Percentiles rank a stretch among this genome's conserved stretches.
Conservation (phyloP, 331 rosid genomes). For the Erythrophleum ivorense region DNA sequence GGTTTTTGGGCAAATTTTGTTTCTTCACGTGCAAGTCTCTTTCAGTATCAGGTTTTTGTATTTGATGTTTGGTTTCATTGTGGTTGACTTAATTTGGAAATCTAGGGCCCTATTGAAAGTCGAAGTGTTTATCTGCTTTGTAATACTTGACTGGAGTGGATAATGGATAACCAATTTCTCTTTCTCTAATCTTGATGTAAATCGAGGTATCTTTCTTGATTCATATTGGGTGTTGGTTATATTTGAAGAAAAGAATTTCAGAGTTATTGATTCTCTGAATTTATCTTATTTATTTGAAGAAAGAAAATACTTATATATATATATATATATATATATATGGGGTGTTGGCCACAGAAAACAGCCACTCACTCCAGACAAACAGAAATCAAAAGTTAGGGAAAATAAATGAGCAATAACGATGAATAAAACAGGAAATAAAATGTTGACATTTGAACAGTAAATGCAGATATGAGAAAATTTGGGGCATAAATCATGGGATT, state of each 20-base stretch:
- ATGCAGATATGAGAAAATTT: too few species aligned
- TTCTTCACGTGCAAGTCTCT: conserved; percentile 45
- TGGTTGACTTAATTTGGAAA: conserved; percentile 42
- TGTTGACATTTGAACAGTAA: too few species aligned
- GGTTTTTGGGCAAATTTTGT: conserved; percentile 46
- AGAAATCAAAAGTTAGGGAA: too few species aligned
- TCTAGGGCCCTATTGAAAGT: conserved; percentile 23
- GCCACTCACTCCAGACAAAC: too few species aligned
- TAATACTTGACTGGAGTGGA: conserved; percentile 26
- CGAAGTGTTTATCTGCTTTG: conserved; percentile 22
- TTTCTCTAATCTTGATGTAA: conserved; percentile 10
- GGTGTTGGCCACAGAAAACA: too few species aligned
- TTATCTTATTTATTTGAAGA: too few species aligned
- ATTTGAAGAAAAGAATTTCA: background rate
- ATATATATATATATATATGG: too few species aligned
- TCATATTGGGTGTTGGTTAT: conserved; percentile 34
- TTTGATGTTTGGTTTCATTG: conserved; percentile 41
- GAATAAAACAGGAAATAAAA: too few species aligned
- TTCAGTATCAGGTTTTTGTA: conserved; percentile 26
- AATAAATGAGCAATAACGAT: too few species aligned
- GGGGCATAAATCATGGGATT: too few species aligned
- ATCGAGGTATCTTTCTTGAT: conserved; percentile 15
- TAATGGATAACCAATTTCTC: conserved; percentile 21
- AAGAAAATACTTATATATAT: too few species aligned
- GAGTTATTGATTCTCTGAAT: too few species aligned